Evolutionary conservation across 768 basidiomycete genomes (phyloP), one percentile per base, ranked within the genome.

Genomic region (Macrolepiota dolichaula): DNA sequence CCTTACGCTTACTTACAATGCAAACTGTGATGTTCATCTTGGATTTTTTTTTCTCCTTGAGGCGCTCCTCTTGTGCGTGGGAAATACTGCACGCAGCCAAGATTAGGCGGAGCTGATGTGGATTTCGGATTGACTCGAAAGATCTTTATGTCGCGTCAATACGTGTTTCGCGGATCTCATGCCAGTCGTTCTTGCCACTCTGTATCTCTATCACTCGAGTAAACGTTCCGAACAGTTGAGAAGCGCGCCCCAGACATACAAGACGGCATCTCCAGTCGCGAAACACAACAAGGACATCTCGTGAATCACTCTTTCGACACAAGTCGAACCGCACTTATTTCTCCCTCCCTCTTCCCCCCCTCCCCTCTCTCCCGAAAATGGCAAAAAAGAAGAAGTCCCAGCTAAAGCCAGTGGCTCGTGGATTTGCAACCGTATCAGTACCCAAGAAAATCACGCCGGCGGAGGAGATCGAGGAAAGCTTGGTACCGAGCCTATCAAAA

Each of bases 311-410:
- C 27, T 11, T 46, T 46, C 12, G 47, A 37, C 22, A 12, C 17
- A 12, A 22, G 6, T 44, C 29, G 50, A 15, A 37, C 24, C 37
- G 24, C 36, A 10, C 29, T 32, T 37, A 61, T 40, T 24, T 38
- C 35, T 12, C 22, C 9, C 47, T 27, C 51, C 10, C 13, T 40
- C 32, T 55, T 53, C 58, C 51, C 22, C 9, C 47, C 35, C 51
- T 15, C 9, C 47, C 35, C 51, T 11, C 13, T 40, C 32, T 55
- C 59, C 58, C 51, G 50, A 52, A 62, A 58, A 91, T 91, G 90
- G 79, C 86, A 62, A 94, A 92, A 79, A 92, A 91, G 79, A 94
- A 88, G 81, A 94, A 91, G 76, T 85, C 86, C 5, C 87, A 91
- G 70, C 71, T 89, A 67, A 92, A 90, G 73, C 84, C 88, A 22